Base-by-base conservation (phyloP, 2,329 filamentous ascomycete genomes). In the Ophiocordyceps australis region DNA sequence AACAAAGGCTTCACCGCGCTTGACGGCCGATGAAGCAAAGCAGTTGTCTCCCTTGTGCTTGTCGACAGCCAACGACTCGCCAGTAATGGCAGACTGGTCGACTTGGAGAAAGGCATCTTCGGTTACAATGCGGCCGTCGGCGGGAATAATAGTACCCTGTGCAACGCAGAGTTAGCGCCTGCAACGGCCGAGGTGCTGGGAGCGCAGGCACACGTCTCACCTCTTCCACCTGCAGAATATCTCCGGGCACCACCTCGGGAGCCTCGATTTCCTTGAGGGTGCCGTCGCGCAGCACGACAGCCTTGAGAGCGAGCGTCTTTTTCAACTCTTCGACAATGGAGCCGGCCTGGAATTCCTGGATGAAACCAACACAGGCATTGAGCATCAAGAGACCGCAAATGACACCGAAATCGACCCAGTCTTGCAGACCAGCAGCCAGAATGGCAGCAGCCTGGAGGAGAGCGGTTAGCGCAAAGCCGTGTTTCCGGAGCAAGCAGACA, bases 331-430 rank as follows among this genome's bases (percentile, higher is more conserved):
- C 80, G 54, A 92, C 81, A 35, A 91, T 89, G 29, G 77, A 85
- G 47, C 79, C 82, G 33, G 82, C 82, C 54, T 91, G 80, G 54
- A 66, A 91, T 56, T 92, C 82, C 51, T 92, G 82, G 32, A 85
- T 60, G 54, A 91, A 92, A 55, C 82, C 81, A 35, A 92, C 82
- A 35, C 55, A 58, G 22, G 82, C 82, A 57, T 92, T 92, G 36
- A 92, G 75, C 37, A 91, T 49, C 8, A 92, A 65, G 26, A 91
- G 63, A 44, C 59, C 81, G 51, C 76, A 82, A 39, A 92, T 92
- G 45, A 92, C 81, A 62, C 80, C 82, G 44, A 92, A 86, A 59
- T 92, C 82, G 36, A 92, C 77, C 82, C 82, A 92, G 43, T 89
- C 78, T 52, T 78, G 54, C 22, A 92, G 69, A 70, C 78, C 79